phyloP scores from a whole-genome alignment of 164 flowering plant genomes.

The Buxus sempervirens region DNA sequence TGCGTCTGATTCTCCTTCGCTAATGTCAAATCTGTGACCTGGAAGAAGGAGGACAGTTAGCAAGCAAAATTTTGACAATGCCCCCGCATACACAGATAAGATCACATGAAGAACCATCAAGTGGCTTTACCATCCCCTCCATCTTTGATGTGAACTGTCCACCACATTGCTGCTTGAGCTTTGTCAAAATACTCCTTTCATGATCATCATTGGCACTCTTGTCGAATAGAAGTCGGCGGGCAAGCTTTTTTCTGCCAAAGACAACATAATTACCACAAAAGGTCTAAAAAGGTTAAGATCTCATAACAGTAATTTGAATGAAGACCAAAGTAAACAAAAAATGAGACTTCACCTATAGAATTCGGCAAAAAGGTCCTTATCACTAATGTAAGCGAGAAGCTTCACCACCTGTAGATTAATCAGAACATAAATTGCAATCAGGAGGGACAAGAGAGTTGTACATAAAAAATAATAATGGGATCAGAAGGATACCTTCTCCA shows the following conservation, averaged over 20 bases:
- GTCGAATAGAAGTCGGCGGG: slow-evolving; percentile 85
- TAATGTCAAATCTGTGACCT: slow-evolving; percentile 88
- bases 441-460: neutral
- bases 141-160: slow-evolving; percentile 97
- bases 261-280: neutral
- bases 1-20: slow-evolving; percentile 76
- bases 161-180: slow-evolving; percentile 94
- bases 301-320: neutral
- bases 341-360: slow-evolving; percentile 61
- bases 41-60: slow-evolving; percentile 5
- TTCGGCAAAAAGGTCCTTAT: slow-evolving; percentile 93
- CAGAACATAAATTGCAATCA: slow-evolving; percentile 1
- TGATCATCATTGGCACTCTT: slow-evolving; percentile 96
- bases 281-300: neutral
- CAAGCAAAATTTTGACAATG: neutral
- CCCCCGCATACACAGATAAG: neutral
- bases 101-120: neutral
- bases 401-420: slow-evolving; percentile 64
- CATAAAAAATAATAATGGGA: neutral
- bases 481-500: slow-evolving; percentile 61
- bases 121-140: slow-evolving; percentile 85
- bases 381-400: slow-evolving; percentile 88
- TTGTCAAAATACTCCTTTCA: slow-evolving; percentile 84
- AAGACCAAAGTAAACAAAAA: neutral
- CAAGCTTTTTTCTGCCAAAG: slow-evolving; percentile 77